A percentile compares a stretch with the other conserved stretches of the same genome.
Conservation (phyloP, 306 rosid species). For the Medicago lupulina region DNA sequence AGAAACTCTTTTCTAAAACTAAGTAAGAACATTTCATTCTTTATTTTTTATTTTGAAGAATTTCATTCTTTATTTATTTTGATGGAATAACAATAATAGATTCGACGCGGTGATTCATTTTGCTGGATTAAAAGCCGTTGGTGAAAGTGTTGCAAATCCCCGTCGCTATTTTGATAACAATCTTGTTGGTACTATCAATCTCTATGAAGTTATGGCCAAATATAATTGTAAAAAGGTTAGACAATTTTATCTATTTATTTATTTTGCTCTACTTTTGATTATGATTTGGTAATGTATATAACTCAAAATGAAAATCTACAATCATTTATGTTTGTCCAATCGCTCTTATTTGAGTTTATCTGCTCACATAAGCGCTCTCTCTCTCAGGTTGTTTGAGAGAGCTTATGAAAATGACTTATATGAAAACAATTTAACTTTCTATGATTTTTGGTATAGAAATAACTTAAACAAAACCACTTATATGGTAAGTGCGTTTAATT, state of each 20-base stretch:
- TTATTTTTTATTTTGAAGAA: not conserved
- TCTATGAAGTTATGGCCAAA: conserved; percentile 81
- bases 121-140: conserved; percentile 91
- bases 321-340: not conserved
- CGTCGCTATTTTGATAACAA: conserved; percentile 75
- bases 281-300: not conserved
- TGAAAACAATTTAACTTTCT: not conserved
- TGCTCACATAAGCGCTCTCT: no score
- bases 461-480: no score
- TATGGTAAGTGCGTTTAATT: not conserved
- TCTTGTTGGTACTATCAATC: conserved; percentile 82
- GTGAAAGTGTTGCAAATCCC: conserved; percentile 80
- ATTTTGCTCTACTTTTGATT: no score
- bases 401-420: no score
- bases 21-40: conserved; percentile 43
- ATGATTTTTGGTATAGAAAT: no score
- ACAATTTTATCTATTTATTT: not conserved
- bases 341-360: no score
- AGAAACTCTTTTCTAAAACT: conserved; percentile 67
- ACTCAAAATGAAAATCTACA: not conserved
- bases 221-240: conserved; percentile 79
- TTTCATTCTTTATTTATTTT: not conserved
- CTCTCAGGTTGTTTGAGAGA: no score
- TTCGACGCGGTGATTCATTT: conserved; percentile 95
- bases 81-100: conserved; percentile 44